Conservation (phyloP, 139 green algal genomes). For the Chlorokybus atmophyticus region DNA sequence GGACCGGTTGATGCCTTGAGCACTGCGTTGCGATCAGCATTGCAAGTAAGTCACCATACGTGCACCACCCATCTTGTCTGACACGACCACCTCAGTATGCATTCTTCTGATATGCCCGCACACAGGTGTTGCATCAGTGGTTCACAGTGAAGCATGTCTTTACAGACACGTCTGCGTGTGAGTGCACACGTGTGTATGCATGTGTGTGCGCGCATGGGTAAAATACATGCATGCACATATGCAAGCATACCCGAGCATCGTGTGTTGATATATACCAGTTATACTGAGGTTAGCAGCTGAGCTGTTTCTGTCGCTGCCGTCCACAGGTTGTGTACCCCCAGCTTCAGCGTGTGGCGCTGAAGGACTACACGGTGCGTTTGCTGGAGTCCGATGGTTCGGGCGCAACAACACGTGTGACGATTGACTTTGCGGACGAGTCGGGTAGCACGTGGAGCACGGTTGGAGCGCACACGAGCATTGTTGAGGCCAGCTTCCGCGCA, state of each 20-base stretch:
- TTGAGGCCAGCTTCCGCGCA: slow-evolving; percentile 33
- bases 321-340: too few species aligned
- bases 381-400: slow-evolving; percentile 9
- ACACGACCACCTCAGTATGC: neutral
- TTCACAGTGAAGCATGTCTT: too few species aligned
- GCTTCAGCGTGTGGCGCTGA: slow-evolving; percentile 19
- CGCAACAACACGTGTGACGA: slow-evolving; percentile 35
- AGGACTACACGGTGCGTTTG: slow-evolving; percentile 30
- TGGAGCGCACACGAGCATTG: slow-evolving; percentile 32
- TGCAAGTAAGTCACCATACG: neutral
- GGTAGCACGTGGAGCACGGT: slow-evolving; percentile 19
- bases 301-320: too few species aligned
- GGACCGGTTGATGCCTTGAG: slow-evolving; percentile 31
- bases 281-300: too few species aligned
- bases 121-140: too few species aligned
- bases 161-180: too few species aligned
- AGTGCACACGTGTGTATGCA: too few species aligned
- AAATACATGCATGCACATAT: too few species aligned
- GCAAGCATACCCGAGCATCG: too few species aligned
- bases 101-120: too few species aligned
- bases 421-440: slow-evolving; percentile 22
- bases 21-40: slow-evolving; percentile 22
- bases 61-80: neutral
- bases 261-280: too few species aligned
- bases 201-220: too few species aligned